Conservation (phyloP, 148 eudicot species). For the Rhododendron williamsianum region DNA sequence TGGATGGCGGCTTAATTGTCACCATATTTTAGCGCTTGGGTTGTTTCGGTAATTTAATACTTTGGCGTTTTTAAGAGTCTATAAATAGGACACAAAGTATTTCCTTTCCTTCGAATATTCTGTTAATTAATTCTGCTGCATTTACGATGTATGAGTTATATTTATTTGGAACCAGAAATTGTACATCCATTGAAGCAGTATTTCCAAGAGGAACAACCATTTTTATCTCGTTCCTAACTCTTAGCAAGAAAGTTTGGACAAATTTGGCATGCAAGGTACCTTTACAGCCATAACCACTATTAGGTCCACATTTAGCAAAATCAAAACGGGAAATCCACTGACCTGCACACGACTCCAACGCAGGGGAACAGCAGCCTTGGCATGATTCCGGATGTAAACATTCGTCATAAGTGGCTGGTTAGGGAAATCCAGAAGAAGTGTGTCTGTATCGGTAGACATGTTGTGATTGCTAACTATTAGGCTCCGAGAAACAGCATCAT, state of each 20-base stretch:
- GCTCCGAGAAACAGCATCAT: conserved; percentile 85
- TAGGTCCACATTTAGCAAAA: conserved; percentile 5
- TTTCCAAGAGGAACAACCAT: not conserved
- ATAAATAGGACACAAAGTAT: not conserved
- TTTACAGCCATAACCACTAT: not conserved
- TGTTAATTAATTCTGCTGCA: not conserved
- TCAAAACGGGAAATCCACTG: conserved; percentile 14
- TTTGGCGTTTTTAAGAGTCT: not conserved
- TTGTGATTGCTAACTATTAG: conserved; percentile 79
- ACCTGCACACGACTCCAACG: conserved; percentile 99
- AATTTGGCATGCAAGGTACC: not conserved
- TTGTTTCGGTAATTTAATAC: not conserved
- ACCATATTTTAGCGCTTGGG: not conserved
- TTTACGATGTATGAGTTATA: not conserved
- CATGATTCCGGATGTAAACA: conserved; percentile 68
- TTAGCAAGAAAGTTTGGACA: not conserved
- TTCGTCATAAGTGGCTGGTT: conserved; percentile 93
- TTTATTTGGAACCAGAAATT: not conserved
- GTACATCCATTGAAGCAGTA: not conserved
- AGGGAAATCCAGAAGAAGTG: conserved; percentile 85
- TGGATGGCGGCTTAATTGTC: not conserved
- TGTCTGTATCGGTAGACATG: conserved; percentile 71
- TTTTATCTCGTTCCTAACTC: not conserved
- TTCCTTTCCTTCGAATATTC: not conserved
- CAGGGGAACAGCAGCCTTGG: conserved; percentile 85